Base-by-base conservation (phyloP, 352 stramenopile species). In the Phytophthora vignae region DNA sequence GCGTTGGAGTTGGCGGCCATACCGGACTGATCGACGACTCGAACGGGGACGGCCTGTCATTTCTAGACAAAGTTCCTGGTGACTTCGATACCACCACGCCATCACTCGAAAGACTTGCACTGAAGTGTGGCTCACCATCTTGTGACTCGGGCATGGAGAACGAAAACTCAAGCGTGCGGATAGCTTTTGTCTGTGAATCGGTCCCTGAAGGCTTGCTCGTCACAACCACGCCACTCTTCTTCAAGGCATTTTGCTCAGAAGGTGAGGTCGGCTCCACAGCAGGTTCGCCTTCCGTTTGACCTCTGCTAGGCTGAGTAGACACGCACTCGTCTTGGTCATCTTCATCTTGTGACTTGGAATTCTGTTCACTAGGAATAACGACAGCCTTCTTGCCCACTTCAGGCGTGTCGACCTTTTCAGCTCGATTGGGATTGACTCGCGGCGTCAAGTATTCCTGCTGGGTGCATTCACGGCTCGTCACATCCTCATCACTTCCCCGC, bases 131-230 rank as follows among this genome's bases (percentile, higher is more conserved):
- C 27, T 92, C 73, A 17, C 67, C 80, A 11, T 91, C 85, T 54
- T 92, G 78, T 4, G 87, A 92, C 19, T 85, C 76, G 3, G 82
- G 84, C 52, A 81, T 81, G 5, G 84, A 71, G 64, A 92, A 92
- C 4, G 85, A 87, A 55, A 93, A 88, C 52, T 91, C 77, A 44
- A 93, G 75, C 8, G 82, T 90, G 17, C 83, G 83, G 27, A 87
- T 90, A 42, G 74, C 65, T 78, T 79, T 80, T 5, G 81, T 76
- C 48, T 90, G 74, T 54, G 69, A 77, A 62, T 82, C 74, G n/a
- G 65, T 64, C 2, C 63, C 60, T 2, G 60, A 49, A 2, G 40
- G 38, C 8, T 63, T 54, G 29, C 27, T 64, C 0, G 49, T 17
- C n/a, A 60, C 22, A 12, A 40, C 19, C 31, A 78, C 82, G 1